Percentiles rank a stretch among this genome's conserved stretches.
phyloP scores from a whole-genome alignment of 176 grass and related monocot species.

The Lolium perenne region DNA sequence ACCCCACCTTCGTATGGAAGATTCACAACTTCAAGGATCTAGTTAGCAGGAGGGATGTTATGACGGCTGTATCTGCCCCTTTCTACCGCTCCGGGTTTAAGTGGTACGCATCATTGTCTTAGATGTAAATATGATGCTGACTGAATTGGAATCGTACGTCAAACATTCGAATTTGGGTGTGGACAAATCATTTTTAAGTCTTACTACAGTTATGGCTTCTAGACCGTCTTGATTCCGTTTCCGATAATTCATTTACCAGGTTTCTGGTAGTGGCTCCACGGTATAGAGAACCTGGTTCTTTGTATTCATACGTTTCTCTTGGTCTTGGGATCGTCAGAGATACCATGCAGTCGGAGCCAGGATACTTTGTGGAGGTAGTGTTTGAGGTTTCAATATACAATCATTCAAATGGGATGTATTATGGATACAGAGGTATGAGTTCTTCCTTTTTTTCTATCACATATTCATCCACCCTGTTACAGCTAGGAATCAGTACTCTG shows the following conservation, averaged over 20 bases:
- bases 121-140: not conserved
- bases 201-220: not conserved
- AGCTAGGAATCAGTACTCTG: not conserved
- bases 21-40: conserved; percentile 26
- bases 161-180: not conserved
- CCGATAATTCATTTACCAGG: conserved; percentile 17
- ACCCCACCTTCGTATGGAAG: conserved; percentile 35
- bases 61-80: not conserved
- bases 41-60: not conserved
- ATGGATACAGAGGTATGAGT: conserved; percentile 16
- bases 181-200: not conserved
- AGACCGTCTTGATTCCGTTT: not conserved
- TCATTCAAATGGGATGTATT: conserved; percentile 32
- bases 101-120: conserved; percentile 1
- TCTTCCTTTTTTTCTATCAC: no score
- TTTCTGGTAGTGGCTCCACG: not conserved
- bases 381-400: conserved; percentile 46
- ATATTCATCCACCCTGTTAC: not conserved
- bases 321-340: not conserved
- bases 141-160: not conserved
- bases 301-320: conserved; percentile 19
- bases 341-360: not conserved
- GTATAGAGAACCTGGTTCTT: not conserved
- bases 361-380: not conserved
- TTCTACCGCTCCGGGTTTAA: conserved; percentile 21